These are phyloP conservation scores for Aspergillus wentii DNA, from an alignment of 495 filamentous ascomycete species.

Conservation along the genomic window DNA sequence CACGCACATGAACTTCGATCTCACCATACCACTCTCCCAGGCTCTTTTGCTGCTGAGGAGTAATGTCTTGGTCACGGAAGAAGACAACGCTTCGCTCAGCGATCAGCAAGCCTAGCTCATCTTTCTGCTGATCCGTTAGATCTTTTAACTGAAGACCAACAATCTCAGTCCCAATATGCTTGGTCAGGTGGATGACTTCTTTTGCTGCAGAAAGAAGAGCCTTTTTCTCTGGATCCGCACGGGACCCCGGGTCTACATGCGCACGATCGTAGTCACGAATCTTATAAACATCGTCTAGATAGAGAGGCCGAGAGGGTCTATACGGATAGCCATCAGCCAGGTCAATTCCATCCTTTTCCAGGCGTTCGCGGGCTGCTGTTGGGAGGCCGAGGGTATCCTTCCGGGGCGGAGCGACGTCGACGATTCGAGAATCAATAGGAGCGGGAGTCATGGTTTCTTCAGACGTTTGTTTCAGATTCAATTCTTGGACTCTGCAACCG, in stretches of 20 bases:
- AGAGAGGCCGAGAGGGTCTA: constrained; percentile 58
- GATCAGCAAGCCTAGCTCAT: constrained; percentile 67
- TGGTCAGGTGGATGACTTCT: constrained; percentile 60
- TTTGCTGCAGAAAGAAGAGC: constrained; percentile 59
- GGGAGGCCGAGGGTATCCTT: constrained; percentile 61
- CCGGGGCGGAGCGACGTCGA: constrained; percentile 52
- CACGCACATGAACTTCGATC: constrained; percentile 60
- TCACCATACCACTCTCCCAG: constrained; percentile 64
- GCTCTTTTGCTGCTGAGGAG: constrained; percentile 62
- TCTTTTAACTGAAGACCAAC: constrained; percentile 66
- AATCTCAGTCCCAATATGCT: constrained; percentile 68
- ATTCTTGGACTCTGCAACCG: too few relatives aligned
- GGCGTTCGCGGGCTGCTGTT: constrained; percentile 43
- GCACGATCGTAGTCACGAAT: constrained; percentile 54
- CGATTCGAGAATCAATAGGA: constrained; percentile 55
- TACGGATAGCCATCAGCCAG: constrained; percentile 64
- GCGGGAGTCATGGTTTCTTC: constrained; percentile 39
- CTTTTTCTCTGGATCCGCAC: constrained; percentile 64
- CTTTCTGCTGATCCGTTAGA: constrained; percentile 59
- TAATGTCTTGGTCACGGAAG: constrained; percentile 67
- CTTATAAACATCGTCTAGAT: constrained; percentile 59
- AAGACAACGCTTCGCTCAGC: constrained; percentile 73
- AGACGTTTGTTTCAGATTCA: too few relatives aligned
- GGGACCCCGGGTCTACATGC: constrained; percentile 56
- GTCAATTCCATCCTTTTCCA: constrained; percentile 61